Conservation (phyloP, 2,329 filamentous ascomycete species). For the Arthrobotrys sphaeroides region DNA sequence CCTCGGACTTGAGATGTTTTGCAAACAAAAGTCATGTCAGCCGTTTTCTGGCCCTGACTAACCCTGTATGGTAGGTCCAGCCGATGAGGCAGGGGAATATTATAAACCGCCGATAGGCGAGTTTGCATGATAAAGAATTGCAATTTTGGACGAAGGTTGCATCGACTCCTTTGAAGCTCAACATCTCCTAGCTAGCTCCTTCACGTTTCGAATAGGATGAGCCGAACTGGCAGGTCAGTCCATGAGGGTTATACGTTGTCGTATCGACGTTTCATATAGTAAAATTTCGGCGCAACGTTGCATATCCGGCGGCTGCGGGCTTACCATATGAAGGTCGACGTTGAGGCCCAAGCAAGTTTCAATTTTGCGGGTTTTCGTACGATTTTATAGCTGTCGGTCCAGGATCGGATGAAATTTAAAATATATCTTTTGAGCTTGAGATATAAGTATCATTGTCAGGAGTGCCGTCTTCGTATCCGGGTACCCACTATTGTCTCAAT, state of each 20-base stretch:
- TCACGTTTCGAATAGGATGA: constrained; percentile 1
- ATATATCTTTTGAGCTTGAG: constrained; percentile 2
- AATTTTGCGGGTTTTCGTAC: too few relatives aligned
- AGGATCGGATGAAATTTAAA: not conserved
- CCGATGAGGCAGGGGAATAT: constrained; percentile 26
- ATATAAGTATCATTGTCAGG: too few relatives aligned
- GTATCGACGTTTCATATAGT: not conserved
- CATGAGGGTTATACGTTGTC: not conserved
- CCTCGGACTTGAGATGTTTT: not conserved
- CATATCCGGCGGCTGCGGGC: not conserved
- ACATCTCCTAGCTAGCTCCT: too few relatives aligned
- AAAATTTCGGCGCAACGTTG: not conserved
- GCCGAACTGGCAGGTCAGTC: not conserved
- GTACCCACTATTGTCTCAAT: not conserved
- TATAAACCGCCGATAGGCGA: constrained; percentile 38
- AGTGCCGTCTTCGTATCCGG: too few relatives aligned
- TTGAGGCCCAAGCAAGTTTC: too few relatives aligned
- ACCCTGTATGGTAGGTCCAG: constrained; percentile 27
- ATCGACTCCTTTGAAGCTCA: too few relatives aligned
- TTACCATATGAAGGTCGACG: too few relatives aligned
- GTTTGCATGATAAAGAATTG: not conserved
- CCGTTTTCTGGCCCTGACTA: constrained; percentile 27
- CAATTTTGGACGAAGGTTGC: not conserved
- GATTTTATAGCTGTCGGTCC: not conserved
- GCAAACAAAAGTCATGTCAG: too few relatives aligned